A percentile compares a stretch with the other conserved stretches of the same genome.
Evolutionary conservation across 352 stramenopile species (phyloP).

Genomic region (Globisporangium mamillatum): DNA sequence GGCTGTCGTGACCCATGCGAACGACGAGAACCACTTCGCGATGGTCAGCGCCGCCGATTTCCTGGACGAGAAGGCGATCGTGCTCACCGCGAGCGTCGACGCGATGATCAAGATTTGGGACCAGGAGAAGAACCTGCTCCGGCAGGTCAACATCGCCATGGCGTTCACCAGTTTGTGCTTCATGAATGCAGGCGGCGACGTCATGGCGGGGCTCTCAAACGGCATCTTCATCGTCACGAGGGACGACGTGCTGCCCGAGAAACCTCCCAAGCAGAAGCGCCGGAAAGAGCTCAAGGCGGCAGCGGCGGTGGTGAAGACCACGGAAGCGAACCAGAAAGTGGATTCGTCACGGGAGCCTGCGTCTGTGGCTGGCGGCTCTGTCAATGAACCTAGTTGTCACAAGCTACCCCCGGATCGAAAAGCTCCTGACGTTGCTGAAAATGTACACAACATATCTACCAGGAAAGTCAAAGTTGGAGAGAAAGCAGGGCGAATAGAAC

Average conservation of each 20-base stretch:
- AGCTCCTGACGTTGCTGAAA: not conserved
- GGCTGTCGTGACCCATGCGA: conserved; percentile 32
- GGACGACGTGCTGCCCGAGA: conserved; percentile 56
- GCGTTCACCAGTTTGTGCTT: conserved; percentile 66
- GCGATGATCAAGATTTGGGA: conserved; percentile 74
- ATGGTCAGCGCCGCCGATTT: conserved; percentile 66
- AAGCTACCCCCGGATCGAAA: not conserved
- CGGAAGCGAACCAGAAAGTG: not conserved
- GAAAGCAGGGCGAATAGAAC: conserved; percentile 1
- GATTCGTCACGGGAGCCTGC: conserved; percentile 13
- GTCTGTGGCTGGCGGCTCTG: not conserved
- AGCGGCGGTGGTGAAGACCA: not conserved
- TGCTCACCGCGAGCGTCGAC: conserved; percentile 66
- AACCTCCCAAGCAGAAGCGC: conserved; percentile 20
- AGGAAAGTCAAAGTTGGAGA: not conserved
- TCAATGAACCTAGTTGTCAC: no score
- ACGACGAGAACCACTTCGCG: conserved; percentile 52
- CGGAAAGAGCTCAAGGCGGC: not conserved
- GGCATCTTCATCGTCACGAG: conserved; percentile 62
- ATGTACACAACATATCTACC: not conserved
- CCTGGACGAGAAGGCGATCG: conserved; percentile 48
- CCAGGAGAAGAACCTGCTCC: conserved; percentile 51
- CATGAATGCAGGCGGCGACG: conserved; percentile 57
- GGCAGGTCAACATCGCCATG: conserved; percentile 54
- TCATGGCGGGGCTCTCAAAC: conserved; percentile 47